Percentiles rank a stretch among this genome's conserved stretches.
phyloP scores from a whole-genome alignment of 352 stramenopile species.

The Pythium inflatum region DNA sequence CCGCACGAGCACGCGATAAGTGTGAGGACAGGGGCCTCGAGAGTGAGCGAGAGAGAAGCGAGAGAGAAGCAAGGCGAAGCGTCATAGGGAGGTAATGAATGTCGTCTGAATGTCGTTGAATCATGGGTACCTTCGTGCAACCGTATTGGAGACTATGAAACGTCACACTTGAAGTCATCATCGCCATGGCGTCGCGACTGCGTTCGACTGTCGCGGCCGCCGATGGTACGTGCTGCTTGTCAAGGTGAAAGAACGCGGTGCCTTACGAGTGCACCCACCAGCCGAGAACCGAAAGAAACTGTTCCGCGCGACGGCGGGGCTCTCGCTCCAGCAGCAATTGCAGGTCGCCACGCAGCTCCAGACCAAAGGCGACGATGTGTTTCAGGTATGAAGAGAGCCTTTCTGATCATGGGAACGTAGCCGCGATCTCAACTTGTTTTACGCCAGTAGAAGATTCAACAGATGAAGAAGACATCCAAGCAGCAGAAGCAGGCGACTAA shows the following conservation, averaged over 20 bases:
- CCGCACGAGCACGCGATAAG: slow-evolving; percentile 68
- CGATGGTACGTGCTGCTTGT: too few species aligned
- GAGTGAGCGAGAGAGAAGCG: background rate
- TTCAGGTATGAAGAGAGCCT: slow-evolving; percentile 43
- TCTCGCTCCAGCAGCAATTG: slow-evolving; percentile 69
- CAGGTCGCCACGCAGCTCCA: slow-evolving; percentile 58
- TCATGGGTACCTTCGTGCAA: slow-evolving; percentile 11
- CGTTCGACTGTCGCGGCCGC: background rate
- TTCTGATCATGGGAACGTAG: background rate
- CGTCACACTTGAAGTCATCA: slow-evolving; percentile 8
- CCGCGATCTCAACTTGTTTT: background rate
- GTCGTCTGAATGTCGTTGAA: slow-evolving; percentile 29
- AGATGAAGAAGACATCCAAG: slow-evolving; percentile 70
- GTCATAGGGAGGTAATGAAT: slow-evolving; percentile 14
- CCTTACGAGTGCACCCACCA: background rate
- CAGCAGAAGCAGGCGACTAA: slow-evolving; percentile 62
- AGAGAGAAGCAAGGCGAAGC: background rate
- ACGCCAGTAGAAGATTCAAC: slow-evolving; percentile 52
- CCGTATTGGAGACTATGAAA: slow-evolving; percentile 19
- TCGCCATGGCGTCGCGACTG: slow-evolving; percentile 19
- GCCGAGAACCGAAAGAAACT: slow-evolving; percentile 51
- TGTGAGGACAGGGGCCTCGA: background rate
- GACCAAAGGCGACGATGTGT: slow-evolving; percentile 48
- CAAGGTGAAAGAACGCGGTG: too few species aligned
- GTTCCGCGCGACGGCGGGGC: slow-evolving; percentile 66